Evolutionary conservation across 108 stramenopile genomes (phyloP).

Genomic region (Fistulifera pelliculosa): DNA sequence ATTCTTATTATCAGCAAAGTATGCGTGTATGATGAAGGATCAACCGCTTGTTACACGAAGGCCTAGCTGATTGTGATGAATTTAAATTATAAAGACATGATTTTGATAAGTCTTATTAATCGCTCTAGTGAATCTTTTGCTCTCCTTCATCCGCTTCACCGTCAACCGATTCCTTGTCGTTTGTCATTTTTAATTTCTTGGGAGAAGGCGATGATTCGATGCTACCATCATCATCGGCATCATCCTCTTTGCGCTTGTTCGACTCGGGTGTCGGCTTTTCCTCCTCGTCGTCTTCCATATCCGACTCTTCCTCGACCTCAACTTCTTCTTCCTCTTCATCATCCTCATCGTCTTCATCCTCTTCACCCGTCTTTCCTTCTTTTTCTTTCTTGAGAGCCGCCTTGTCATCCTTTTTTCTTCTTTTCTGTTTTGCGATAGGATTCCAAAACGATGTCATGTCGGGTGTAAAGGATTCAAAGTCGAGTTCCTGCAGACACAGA

Average conservation of each 20-base stretch:
- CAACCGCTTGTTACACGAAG: no score
- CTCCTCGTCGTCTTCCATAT: slow-evolving; percentile 5
- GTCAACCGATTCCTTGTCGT: neutral
- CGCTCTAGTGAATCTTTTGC: no score
- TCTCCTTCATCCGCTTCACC: neutral
- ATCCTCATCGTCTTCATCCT: slow-evolving; percentile 10
- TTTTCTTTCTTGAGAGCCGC: slow-evolving; percentile 19
- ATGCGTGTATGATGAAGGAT: no score
- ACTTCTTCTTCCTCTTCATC: slow-evolving; percentile 22
- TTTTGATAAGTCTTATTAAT: no score
- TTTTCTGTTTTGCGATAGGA: slow-evolving; percentile 58
- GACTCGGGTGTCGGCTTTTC: slow-evolving; percentile 15
- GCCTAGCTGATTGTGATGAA: no score
- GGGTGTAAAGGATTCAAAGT: slow-evolving; percentile 74
- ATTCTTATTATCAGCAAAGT: no score
- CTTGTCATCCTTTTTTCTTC: slow-evolving; percentile 67
- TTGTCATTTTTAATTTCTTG: neutral
- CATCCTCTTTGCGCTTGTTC: slow-evolving; percentile 18
- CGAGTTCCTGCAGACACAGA: slow-evolving; percentile 63
- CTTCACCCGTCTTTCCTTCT: slow-evolving; percentile 8
- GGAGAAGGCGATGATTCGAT: neutral
- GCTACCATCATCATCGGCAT: neutral
- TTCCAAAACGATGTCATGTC: slow-evolving; percentile 61
- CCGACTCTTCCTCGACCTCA: slow-evolving; percentile 14
- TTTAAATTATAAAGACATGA: no score